Conservation (phyloP, 495 filamentous ascomycete genomes). For the Aspergillus nidulans region DNA sequence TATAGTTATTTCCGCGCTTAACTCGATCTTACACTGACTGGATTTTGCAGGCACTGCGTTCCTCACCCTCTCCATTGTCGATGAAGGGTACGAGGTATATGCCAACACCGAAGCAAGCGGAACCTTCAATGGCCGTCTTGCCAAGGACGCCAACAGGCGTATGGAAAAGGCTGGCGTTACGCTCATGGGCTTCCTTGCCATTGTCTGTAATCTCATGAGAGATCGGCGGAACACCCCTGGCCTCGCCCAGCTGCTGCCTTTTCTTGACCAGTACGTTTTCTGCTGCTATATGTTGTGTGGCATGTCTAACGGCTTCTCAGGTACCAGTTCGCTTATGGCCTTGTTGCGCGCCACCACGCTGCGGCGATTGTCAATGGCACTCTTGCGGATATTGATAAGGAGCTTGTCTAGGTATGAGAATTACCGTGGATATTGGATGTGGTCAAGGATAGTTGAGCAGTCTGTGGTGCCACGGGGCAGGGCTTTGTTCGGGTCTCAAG, state of each 20-base stretch:
- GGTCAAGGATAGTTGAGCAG: not conserved
- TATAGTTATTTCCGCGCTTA: not conserved
- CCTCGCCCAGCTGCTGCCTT: conserved; percentile 56
- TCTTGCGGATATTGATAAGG: conserved; percentile 28
- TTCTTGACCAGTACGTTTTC: conserved; percentile 53
- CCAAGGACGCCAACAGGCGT: conserved; percentile 58
- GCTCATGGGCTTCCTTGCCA: conserved; percentile 58
- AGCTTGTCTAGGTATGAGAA: conserved; percentile 15
- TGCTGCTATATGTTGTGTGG: not conserved
- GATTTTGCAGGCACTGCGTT: conserved; percentile 56
- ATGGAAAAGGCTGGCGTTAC: conserved; percentile 67
- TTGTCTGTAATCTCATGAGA: conserved; percentile 69
- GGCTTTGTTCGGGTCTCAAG: too few species aligned
- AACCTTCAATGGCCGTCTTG: conserved; percentile 52
- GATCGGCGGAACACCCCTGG: conserved; percentile 74
- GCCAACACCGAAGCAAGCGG: conserved; percentile 72
- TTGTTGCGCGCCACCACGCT: conserved; percentile 45
- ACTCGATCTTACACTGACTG: not conserved
- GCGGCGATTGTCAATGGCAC: conserved; percentile 47
- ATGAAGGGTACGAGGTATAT: conserved; percentile 72
- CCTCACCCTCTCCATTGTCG: conserved; percentile 64
- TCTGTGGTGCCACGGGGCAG: too few species aligned
- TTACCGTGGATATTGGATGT: not conserved
- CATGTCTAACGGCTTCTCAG: conserved; percentile 3
- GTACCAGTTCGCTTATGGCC: conserved; percentile 44